Evolutionary conservation across 2,329 filamentous ascomycete genomes (phyloP).

Genomic region (Cytospora paraplurivora): DNA sequence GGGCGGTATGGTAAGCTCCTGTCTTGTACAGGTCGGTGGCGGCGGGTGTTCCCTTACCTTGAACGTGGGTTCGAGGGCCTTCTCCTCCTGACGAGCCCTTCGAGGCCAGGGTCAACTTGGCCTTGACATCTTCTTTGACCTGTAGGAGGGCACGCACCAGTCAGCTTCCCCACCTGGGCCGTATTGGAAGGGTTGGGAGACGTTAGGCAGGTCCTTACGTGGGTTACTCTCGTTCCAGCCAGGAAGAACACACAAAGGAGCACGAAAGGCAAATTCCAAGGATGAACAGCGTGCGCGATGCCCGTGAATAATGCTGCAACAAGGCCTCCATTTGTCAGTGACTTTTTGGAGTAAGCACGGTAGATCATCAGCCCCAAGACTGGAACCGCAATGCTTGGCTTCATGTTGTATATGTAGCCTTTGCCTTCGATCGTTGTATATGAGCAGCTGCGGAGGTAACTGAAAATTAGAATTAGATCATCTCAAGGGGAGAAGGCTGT

Average conservation of each 20-base stretch:
- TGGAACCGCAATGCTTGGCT: conserved; percentile 58
- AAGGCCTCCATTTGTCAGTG: conserved; percentile 77
- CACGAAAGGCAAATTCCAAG: conserved; percentile 88
- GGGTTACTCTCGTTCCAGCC: conserved; percentile 79
- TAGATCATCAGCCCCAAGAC: conserved; percentile 63
- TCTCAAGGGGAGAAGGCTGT: neutral
- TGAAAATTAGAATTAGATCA: neutral
- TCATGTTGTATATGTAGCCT: conserved; percentile 47
- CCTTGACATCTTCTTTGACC: conserved; percentile 87
- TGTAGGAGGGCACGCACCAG: conserved; percentile 39
- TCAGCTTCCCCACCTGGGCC: conserved; percentile 19
- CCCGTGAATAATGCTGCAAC: conserved; percentile 73
- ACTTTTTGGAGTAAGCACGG: conserved; percentile 71
- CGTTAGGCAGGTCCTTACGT: conserved; percentile 52
- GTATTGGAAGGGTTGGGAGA: neutral
- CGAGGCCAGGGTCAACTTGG: conserved; percentile 75
- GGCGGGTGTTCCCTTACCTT: conserved; percentile 52
- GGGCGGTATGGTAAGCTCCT: conserved; percentile 2
- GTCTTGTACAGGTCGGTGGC: no score
- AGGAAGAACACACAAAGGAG: conserved; percentile 85
- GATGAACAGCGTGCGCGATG: conserved; percentile 81
- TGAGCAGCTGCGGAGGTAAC: neutral
- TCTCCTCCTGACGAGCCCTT: conserved; percentile 76
- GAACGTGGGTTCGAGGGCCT: conserved; percentile 78
- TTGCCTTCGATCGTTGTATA: neutral